Evolutionary conservation across 2,329 filamentous ascomycete genomes (phyloP).

Genomic region (Dryadomyces quercus-mongolicae): DNA sequence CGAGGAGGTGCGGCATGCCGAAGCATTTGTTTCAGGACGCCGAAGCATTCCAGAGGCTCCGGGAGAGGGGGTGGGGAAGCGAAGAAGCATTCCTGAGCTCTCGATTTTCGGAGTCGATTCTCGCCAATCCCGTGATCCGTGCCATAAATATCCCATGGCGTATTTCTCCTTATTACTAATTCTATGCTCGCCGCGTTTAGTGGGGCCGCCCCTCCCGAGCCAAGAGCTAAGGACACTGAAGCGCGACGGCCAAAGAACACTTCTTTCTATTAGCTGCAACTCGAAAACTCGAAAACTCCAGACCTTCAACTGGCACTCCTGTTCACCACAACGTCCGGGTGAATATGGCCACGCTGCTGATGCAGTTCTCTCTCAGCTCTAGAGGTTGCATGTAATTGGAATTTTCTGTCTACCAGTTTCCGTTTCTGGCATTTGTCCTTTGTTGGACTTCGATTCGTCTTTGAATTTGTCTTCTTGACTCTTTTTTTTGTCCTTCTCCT

Average conservation of each 20-base stretch:
- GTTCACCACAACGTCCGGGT: not conserved
- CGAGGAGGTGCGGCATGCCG: no score
- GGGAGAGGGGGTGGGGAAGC: no score
- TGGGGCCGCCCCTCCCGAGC: not conserved
- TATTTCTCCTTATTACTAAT: no score
- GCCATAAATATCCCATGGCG: no score
- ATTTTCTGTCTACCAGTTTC: constrained; percentile 1
- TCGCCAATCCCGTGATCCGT: no score
- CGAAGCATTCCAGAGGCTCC: not conserved
- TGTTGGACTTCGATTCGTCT: not conserved
- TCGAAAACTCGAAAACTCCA: no score
- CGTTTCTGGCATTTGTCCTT: not conserved
- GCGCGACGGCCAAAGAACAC: no score
- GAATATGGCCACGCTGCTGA: constrained; percentile 1
- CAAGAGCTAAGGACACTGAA: not conserved
- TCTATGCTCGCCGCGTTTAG: not conserved
- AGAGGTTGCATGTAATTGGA: not conserved
- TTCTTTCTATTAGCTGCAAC: no score
- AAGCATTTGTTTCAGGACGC: no score
- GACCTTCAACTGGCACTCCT: no score
- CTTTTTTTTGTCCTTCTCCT: not conserved
- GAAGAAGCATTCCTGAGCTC: no score
- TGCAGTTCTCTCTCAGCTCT: not conserved
- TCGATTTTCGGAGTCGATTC: no score
- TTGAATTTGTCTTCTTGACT: not conserved